Evolutionary conservation across 169 alveolate species (phyloP).

Genomic region (Plasmodium coatneyi): DNA sequence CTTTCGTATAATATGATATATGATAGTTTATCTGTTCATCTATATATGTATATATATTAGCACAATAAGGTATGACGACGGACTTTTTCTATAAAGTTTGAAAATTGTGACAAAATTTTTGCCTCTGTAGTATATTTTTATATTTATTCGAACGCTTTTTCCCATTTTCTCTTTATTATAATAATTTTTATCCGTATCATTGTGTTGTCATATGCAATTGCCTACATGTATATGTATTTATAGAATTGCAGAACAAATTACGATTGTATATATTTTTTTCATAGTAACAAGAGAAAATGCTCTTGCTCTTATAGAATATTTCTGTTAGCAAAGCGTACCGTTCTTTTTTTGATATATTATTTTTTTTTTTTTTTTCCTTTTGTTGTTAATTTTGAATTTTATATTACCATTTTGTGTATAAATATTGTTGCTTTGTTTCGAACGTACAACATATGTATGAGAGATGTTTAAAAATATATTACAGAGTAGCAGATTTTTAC

Average conservation of each 20-base stretch:
- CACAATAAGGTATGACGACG: not conserved
- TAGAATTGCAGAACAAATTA: not conserved
- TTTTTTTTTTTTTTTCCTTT: not conserved
- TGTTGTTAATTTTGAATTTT: not conserved
- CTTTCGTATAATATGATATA: not conserved
- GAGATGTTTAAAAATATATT: not conserved
- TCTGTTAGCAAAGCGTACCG: not conserved
- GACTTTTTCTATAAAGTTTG: not conserved
- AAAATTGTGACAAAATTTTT: not conserved
- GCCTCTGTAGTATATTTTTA: not conserved
- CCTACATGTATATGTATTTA: too few species aligned
- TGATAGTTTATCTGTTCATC: not conserved
- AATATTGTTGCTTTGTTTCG: not conserved
- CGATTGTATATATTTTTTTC: not conserved
- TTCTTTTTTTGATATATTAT: not conserved
- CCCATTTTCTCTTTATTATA: not conserved
- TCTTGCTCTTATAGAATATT: not conserved
- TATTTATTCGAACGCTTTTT: not conserved
- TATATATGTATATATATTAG: not conserved
- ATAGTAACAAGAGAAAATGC: not conserved
- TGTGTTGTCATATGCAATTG: not conserved
- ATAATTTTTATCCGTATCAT: not conserved
- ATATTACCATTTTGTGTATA: not conserved
- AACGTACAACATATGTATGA: not conserved
- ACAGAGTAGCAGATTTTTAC: not conserved